Percentiles rank a stretch among this genome's conserved stretches.
phyloP scores from a whole-genome alignment of 306 rosid species.

The Parietaria judaica region DNA sequence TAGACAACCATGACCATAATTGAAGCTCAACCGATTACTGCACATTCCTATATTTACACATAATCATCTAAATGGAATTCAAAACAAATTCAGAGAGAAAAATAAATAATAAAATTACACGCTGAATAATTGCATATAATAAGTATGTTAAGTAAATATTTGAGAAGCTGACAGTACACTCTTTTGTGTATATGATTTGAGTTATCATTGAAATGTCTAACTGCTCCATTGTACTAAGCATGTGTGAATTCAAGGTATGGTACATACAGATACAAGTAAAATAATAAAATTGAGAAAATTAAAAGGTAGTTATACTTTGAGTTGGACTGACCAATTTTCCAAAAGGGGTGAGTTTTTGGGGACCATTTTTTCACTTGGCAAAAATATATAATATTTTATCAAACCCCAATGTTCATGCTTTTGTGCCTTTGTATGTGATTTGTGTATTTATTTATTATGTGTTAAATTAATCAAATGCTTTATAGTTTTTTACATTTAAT shows the following conservation, averaged over 20 bases:
- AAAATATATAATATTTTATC: not conserved
- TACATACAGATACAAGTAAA: slow-evolving; percentile 8
- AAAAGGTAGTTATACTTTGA: slow-evolving; percentile 6
- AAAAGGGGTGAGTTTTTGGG: not conserved
- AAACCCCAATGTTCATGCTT: not conserved
- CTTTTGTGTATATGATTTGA: not conserved
- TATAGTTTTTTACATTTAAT: no score
- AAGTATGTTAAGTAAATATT: no score
- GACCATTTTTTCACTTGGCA: slow-evolving; percentile 4
- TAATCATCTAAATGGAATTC: no score
- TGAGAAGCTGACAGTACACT: not conserved
- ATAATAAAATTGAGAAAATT: not conserved
- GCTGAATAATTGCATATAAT: no score
- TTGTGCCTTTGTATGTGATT: not conserved
- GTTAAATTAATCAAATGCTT: not conserved
- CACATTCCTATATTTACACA: no score
- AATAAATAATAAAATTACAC: no score
- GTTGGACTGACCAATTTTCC: not conserved
- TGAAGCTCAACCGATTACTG: no score
- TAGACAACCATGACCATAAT: no score
- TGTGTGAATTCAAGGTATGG: not conserved
- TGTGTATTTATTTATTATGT: not conserved
- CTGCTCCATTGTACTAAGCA: not conserved
- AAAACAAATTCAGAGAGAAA: no score
- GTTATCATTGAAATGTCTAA: not conserved